Evolutionary conservation across 2,329 filamentous ascomycete species (phyloP).

Genomic region (Apiospora marii): DNA sequence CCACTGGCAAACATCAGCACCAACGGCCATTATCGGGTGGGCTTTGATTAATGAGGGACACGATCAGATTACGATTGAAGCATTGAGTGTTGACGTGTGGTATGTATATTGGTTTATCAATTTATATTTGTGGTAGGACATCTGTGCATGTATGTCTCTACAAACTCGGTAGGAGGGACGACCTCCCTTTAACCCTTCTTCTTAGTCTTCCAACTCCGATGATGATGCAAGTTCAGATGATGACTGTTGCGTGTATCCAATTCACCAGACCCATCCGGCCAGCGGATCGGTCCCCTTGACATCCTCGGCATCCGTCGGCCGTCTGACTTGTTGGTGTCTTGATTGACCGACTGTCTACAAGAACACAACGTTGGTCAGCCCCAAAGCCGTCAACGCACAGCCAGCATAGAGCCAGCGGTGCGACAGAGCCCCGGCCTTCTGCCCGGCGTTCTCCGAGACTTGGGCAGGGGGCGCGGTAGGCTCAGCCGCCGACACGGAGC

Average conservation of each 20-base stretch:
- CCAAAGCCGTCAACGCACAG: neutral
- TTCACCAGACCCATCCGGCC: neutral
- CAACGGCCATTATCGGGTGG: neutral
- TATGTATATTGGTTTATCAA: neutral
- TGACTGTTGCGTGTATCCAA: neutral
- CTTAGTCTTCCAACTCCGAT: neutral
- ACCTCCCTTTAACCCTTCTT: constrained; percentile 17
- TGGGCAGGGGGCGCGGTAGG: neutral
- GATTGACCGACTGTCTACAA: neutral
- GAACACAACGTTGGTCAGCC: neutral
- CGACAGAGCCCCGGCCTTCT: neutral
- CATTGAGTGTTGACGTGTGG: neutral
- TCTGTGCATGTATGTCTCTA: neutral
- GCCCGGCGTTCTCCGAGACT: neutral
- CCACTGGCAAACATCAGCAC: neutral
- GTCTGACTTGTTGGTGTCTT: neutral
- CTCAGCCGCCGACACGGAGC: neutral
- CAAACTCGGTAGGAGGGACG: neutral
- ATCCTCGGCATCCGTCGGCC: neutral
- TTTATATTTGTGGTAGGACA: neutral
- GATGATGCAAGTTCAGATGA: neutral
- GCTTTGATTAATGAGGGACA: neutral
- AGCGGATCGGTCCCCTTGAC: neutral
- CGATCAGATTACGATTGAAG: too few species aligned
- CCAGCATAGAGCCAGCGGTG: constrained; percentile 12